phyloP scores from a whole-genome alignment of 2,329 filamentous ascomycete genomes.

The Fusarium sacchari region DNA sequence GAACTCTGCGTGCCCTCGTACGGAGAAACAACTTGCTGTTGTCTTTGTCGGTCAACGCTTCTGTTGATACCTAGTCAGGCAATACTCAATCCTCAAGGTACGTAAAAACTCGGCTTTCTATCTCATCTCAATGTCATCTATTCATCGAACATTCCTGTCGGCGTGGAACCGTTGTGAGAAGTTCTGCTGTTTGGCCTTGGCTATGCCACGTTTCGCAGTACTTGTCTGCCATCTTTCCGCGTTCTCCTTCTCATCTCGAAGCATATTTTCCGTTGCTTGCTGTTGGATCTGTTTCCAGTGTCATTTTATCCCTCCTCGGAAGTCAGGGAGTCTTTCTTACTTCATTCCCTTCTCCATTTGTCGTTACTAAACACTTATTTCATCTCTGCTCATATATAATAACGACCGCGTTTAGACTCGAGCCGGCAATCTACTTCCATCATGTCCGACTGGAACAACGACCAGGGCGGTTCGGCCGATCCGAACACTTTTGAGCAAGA shows the following conservation, averaged over 20 bases:
- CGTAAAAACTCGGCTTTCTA: background rate
- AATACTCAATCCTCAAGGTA: constrained; percentile 14
- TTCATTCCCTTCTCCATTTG: background rate
- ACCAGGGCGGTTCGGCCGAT: constrained; percentile 9
- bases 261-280: background rate
- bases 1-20: background rate
- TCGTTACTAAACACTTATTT: background rate
- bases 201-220: background rate
- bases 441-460: constrained; percentile 24
- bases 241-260: background rate
- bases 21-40: background rate
- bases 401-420: background rate
- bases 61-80: background rate
- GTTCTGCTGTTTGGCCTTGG: background rate
- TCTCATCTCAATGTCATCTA: background rate
- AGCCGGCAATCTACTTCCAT: background rate
- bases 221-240: background rate
- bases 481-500: constrained; percentile 2
- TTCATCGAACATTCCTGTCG: too few species aligned
- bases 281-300: background rate
- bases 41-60: background rate
- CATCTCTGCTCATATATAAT: background rate
- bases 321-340: background rate
- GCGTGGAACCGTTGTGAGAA: background rate
- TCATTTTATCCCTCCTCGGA: background rate